Conservation (phyloP, 2,329 filamentous ascomycete species). For the Neonectria sp. region DNA sequence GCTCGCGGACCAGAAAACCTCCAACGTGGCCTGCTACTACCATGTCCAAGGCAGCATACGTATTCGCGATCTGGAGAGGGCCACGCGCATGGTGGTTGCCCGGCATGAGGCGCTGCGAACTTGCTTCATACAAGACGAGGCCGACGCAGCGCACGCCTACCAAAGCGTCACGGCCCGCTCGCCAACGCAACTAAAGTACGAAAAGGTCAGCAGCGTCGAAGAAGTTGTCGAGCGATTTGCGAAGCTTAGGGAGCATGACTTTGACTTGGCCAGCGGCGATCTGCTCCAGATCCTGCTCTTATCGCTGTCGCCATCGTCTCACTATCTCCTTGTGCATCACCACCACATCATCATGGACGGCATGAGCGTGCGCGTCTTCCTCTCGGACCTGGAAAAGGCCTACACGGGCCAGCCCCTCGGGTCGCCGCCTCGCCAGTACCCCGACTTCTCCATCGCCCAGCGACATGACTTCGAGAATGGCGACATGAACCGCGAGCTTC, state of each 20-base stretch:
- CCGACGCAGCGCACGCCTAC: not conserved
- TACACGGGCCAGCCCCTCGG: conserved; percentile 52
- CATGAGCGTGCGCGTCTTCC: conserved; percentile 59
- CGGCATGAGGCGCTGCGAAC: conserved; percentile 27
- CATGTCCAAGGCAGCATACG: not conserved
- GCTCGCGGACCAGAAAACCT: conserved; percentile 6
- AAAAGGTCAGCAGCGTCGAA: not conserved
- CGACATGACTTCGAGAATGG: not conserved
- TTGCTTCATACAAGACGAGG: conserved; percentile 4
- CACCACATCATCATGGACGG: conserved; percentile 69
- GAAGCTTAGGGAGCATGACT: not conserved
- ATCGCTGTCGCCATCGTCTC: conserved; percentile 20
- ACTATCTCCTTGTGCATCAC: conserved; percentile 59
- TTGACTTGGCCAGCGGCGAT: conserved; percentile 15
- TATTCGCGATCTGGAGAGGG: conserved; percentile 2
- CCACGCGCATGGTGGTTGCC: conserved; percentile 6
- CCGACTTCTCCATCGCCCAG: not conserved
- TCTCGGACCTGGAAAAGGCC: conserved; percentile 59
- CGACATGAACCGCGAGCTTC: not conserved
- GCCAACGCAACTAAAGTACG: not conserved
- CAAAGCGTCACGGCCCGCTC: not conserved
- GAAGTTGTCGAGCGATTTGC: not conserved
- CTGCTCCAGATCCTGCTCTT: not conserved
- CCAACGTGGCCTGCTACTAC: conserved; percentile 7
- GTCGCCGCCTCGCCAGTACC: not conserved